These are phyloP conservation scores for Aspergillus haitiensis DNA, from an alignment of 495 filamentous ascomycete species.

Conservation along the genomic window DNA sequence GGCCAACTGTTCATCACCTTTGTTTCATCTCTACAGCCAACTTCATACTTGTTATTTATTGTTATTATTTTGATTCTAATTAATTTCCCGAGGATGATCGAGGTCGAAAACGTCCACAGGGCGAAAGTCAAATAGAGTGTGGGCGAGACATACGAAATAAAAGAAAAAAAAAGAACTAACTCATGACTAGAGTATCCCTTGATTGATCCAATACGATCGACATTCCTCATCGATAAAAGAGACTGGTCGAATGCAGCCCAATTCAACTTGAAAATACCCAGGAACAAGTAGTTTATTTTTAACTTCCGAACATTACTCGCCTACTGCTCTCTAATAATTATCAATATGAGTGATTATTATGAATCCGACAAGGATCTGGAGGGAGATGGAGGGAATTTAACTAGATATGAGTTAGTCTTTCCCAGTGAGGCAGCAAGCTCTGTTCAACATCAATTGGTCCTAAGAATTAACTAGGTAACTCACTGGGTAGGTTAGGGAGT, in stretches of 20 bases:
- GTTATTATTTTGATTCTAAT: not conserved
- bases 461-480: no score
- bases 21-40: not conserved
- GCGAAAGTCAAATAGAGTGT: not conserved
- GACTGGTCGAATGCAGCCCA: constrained; percentile 9
- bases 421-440: no score
- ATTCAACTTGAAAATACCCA: constrained; percentile 2
- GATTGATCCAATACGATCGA: constrained; percentile 9
- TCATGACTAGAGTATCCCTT: not conserved
- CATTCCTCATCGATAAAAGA: not conserved
- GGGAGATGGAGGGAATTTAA: no score
- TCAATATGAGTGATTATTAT: no score
- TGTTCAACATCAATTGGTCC: no score
- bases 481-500: no score
- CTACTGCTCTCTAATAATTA: no score
- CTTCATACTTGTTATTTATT: not conserved
- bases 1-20: constrained; percentile 8
- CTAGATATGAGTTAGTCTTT: no score
- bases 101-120: constrained; percentile 5
- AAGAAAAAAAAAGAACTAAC: not conserved
- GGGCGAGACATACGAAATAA: no score
- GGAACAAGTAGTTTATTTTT: constrained; percentile 1
- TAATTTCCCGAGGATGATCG: constrained; percentile 2
- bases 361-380: no score
- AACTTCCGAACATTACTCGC: not conserved